Percentiles rank a stretch among this genome's conserved stretches.
Evolutionary conservation across 768 basidiomycete species (phyloP).

Genomic region (Thelephora aurantiotincta): DNA sequence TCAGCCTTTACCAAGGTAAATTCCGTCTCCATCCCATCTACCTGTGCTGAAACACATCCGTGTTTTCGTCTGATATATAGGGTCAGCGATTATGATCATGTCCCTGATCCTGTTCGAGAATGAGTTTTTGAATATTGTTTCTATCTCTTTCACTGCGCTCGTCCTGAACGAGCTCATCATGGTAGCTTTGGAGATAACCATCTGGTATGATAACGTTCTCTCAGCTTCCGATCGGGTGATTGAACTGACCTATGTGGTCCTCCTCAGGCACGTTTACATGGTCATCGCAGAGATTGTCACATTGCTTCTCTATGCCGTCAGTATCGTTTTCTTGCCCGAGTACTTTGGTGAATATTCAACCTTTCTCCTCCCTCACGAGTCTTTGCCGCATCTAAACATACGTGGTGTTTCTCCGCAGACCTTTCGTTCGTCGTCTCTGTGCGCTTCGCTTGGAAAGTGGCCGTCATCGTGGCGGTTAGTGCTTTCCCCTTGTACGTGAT

Average conservation of each 20-base stretch:
- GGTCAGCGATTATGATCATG: conserved; percentile 97
- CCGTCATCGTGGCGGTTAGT: conserved; percentile 88
- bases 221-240: no score
- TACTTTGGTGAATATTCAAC: conserved; percentile 84
- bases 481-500: conserved; percentile 84
- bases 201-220: conserved; percentile 47
- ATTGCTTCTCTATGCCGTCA: conserved; percentile 74
- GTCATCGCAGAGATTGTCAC: conserved; percentile 84
- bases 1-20: conserved; percentile 91
- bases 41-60: not conserved
- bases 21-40: conserved; percentile 4
- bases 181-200: conserved; percentile 96
- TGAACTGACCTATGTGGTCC: not conserved
- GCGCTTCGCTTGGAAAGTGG: conserved; percentile 89
- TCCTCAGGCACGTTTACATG: conserved; percentile 85
- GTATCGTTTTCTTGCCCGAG: conserved; percentile 88
- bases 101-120: conserved; percentile 92
- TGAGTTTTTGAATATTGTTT: conserved; percentile 95
- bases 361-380: not conserved
- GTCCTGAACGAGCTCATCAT: conserved; percentile 96
- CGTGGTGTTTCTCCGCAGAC: conserved; percentile 32
- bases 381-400: conserved; percentile 4
- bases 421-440: conserved; percentile 82
- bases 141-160: conserved; percentile 94
- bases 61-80: conserved; percentile 21